These are phyloP conservation scores for Fusarium sp. DNA, from an alignment of 2,329 filamentous ascomycete species.

Conservation along the genomic window DNA sequence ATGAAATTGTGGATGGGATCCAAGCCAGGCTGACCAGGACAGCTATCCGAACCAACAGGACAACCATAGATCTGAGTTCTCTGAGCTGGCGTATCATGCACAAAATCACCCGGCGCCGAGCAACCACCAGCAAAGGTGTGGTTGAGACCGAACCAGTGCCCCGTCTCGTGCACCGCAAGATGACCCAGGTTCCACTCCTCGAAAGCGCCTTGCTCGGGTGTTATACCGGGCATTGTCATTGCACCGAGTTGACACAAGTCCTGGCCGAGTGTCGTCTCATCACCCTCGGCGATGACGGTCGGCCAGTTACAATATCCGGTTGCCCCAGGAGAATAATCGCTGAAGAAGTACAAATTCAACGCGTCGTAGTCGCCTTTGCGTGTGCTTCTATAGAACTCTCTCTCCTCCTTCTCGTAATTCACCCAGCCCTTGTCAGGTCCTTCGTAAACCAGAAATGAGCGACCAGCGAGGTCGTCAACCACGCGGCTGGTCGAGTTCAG, in stretches of 20 bases:
- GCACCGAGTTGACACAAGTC: too few relatives aligned
- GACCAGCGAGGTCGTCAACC: slow-evolving; percentile 37
- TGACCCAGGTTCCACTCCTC: slow-evolving; percentile 46
- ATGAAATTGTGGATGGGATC: slow-evolving; percentile 52
- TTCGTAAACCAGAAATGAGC: slow-evolving; percentile 37
- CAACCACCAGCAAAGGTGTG: slow-evolving; percentile 54
- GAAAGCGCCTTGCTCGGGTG: slow-evolving; percentile 36
- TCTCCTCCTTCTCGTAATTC: slow-evolving; percentile 50
- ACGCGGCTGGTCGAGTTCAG: slow-evolving; percentile 40
- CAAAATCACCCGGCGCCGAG: slow-evolving; percentile 48
- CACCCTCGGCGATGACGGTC: slow-evolving; percentile 3
- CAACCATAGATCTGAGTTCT: slow-evolving; percentile 47
- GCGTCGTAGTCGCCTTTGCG: slow-evolving; percentile 52
- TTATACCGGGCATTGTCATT: too few relatives aligned
- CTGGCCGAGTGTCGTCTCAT: slow-evolving; percentile 40
- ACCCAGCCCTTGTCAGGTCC: slow-evolving; percentile 35
- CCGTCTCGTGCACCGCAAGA: slow-evolving; percentile 49
- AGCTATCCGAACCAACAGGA: slow-evolving; percentile 48
- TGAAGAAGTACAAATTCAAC: slow-evolving; percentile 45
- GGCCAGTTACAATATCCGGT: slow-evolving; percentile 23
- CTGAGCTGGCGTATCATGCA: slow-evolving; percentile 54
- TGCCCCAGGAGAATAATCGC: slow-evolving; percentile 17
- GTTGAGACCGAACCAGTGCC: slow-evolving; percentile 55
- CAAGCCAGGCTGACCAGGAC: slow-evolving; percentile 45
- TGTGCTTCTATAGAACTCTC: slow-evolving; percentile 31